Evolutionary conservation across 2,329 filamentous ascomycete species (phyloP).

Genomic region (Alternaria solani): DNA sequence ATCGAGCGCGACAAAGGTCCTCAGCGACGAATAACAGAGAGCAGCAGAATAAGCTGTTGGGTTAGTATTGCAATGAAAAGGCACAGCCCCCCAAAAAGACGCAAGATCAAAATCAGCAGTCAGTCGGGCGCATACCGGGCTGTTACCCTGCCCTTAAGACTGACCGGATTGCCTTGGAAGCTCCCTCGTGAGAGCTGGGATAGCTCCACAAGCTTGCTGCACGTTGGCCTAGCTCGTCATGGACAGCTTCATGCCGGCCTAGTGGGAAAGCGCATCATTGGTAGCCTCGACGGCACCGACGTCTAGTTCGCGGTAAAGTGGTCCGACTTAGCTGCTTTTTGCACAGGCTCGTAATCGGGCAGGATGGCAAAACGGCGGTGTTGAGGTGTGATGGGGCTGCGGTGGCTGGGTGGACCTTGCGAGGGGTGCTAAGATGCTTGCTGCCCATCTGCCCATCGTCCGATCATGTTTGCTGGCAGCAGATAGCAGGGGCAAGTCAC

Average conservation of each 20-base stretch:
- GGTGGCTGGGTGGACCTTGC: slow-evolving; percentile 26
- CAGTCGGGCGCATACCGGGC: slow-evolving; percentile 26
- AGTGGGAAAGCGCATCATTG: slow-evolving; percentile 32
- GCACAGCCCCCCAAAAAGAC: slow-evolving; percentile 12
- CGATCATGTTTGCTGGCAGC: slow-evolving; percentile 23
- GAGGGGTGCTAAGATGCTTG: slow-evolving; percentile 12
- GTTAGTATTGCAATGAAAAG: slow-evolving; percentile 23
- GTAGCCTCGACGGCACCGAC: slow-evolving; percentile 15
- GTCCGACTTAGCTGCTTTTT: slow-evolving; percentile 19
- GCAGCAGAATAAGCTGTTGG: slow-evolving; percentile 7
- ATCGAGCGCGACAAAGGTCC: neutral
- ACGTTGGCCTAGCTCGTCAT: slow-evolving; percentile 39
- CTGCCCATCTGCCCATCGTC: slow-evolving; percentile 23
- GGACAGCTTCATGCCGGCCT: slow-evolving; percentile 32
- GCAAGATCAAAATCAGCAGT: slow-evolving; percentile 16
- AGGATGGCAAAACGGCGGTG: slow-evolving; percentile 29
- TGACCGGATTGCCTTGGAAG: slow-evolving; percentile 30
- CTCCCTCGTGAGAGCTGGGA: slow-evolving; percentile 34
- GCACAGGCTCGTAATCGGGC: slow-evolving; percentile 18
- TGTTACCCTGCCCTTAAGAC: slow-evolving; percentile 36
- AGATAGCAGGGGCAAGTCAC: slow-evolving; percentile 15
- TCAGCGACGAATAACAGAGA: neutral
- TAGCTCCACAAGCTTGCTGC: slow-evolving; percentile 39
- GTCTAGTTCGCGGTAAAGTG: slow-evolving; percentile 11
- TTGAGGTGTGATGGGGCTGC: slow-evolving; percentile 32